Percentiles rank a stretch among this genome's conserved stretches.
Evolutionary conservation across 495 filamentous ascomycete species (phyloP).

Genomic region (Annulohypoxylon maeteangense): DNA sequence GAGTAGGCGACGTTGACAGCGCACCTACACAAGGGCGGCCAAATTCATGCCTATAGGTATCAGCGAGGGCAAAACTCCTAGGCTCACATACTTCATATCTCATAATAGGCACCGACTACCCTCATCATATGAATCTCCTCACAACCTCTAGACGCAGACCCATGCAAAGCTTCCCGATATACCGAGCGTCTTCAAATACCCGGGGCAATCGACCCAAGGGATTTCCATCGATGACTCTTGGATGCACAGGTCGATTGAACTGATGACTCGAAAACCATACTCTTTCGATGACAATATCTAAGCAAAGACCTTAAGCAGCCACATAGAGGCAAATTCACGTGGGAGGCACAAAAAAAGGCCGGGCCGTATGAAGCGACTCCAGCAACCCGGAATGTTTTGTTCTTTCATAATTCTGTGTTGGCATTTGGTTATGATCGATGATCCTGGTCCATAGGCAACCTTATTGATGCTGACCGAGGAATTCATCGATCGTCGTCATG

Average conservation of each 20-base stretch:
- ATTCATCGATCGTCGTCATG: constrained; percentile 41
- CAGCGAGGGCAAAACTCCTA: not conserved
- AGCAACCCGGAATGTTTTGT: constrained; percentile 26
- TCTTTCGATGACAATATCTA: constrained; percentile 9
- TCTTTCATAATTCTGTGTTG: constrained; percentile 42
- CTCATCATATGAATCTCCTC: constrained; percentile 2
- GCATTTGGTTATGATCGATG: constrained; percentile 44
- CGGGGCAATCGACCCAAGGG: not conserved
- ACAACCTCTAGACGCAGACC: not conserved
- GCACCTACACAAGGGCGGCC: not conserved
- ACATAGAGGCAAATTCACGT: constrained; percentile 26
- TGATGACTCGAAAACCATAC: constrained; percentile 21
- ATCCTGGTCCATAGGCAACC: constrained; percentile 36
- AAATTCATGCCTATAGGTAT: not conserved
- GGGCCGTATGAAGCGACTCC: constrained; percentile 17
- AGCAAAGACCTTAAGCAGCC: not conserved
- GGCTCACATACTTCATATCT: not conserved
- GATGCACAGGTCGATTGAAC: constrained; percentile 6
- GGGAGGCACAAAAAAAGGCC: constrained; percentile 18
- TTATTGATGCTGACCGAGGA: constrained; percentile 36
- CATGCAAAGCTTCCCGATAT: not conserved
- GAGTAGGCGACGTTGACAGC: constrained; percentile 6
- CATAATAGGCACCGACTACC: constrained; percentile 8
- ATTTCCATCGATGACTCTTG: constrained; percentile 5
- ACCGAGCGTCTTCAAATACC: constrained; percentile 2